Evolutionary conservation across 2,329 filamentous ascomycete genomes (phyloP).

Genomic region (Sclerotinia minor): DNA sequence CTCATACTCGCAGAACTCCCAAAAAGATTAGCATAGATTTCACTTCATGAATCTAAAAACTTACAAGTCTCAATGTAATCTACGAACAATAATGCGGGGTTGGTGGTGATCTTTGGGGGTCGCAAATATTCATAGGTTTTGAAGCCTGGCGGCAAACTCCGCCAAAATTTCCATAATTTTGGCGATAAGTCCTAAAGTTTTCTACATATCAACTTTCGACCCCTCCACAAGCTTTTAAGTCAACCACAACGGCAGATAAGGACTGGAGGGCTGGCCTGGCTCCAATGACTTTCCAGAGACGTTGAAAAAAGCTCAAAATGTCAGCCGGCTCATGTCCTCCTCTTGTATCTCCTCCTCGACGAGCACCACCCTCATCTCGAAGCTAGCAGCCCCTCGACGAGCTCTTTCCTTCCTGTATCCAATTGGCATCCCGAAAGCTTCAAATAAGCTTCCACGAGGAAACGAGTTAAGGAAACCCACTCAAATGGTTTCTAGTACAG

Average conservation of each 20-base stretch:
- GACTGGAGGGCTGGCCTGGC: slow-evolving; percentile 20
- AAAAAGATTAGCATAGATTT: not conserved
- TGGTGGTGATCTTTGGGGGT: slow-evolving; percentile 9
- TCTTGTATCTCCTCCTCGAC: slow-evolving; percentile 53
- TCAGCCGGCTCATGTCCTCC: slow-evolving; percentile 63
- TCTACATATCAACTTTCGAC: slow-evolving; percentile 22
- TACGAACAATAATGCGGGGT: slow-evolving; percentile 17
- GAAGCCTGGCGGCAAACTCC: slow-evolving; percentile 20
- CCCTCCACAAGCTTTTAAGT: slow-evolving; percentile 18
- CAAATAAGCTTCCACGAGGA: slow-evolving; percentile 20
- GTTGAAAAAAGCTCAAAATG: slow-evolving; percentile 52
- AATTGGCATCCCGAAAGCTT: slow-evolving; percentile 25
- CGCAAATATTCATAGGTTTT: slow-evolving; percentile 22
- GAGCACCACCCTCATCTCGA: slow-evolving; percentile 50
- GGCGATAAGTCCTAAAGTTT: slow-evolving; percentile 21
- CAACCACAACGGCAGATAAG: slow-evolving; percentile 20
- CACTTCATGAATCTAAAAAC: not conserved
- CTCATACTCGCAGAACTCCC: slow-evolving; percentile 33
- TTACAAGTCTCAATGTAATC: slow-evolving; percentile 13
- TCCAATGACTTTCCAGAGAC: slow-evolving; percentile 34
- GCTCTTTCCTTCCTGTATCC: slow-evolving; percentile 41
- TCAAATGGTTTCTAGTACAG: slow-evolving; percentile 27
- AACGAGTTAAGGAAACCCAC: not conserved
- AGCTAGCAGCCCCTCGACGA: slow-evolving; percentile 45
- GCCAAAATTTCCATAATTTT: slow-evolving; percentile 20